phyloP scores from a whole-genome alignment of 1,139 yeast genomes.

The Chernovozyma aurita region DNA sequence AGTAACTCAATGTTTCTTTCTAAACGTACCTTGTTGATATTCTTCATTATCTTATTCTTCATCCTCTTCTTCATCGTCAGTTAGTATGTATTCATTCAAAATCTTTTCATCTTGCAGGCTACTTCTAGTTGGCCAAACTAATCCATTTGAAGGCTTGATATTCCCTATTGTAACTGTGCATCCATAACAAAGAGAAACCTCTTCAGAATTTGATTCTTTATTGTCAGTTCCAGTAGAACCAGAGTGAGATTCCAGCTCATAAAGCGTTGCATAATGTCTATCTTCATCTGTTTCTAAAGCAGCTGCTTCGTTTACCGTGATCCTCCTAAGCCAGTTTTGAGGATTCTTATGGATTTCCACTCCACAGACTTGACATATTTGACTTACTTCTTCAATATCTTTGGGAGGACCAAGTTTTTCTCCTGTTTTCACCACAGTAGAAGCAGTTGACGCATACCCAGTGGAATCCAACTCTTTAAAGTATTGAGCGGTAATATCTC shows the following conservation, averaged over 20 bases:
- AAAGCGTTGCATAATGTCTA: conserved; percentile 25
- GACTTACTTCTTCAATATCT: conserved; percentile 9
- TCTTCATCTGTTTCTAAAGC: conserved; percentile 50
- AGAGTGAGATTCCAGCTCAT: conserved; percentile 11
- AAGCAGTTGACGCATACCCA: conserved; percentile 86
- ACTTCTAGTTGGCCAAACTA: conserved; percentile 51
- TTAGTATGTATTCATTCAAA: conserved; percentile 48
- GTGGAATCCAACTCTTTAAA: conserved; percentile 65
- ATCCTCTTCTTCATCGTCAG: conserved; percentile 30
- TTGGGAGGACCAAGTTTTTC: conserved; percentile 65
- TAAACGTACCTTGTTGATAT: no score
- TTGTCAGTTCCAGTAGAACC: neutral
- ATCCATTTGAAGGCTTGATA: conserved; percentile 25
- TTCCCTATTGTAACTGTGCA: conserved; percentile 62
- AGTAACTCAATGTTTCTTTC: no score
- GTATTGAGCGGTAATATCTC: conserved; percentile 73
- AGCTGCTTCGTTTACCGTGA: conserved; percentile 63
- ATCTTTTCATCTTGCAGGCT: conserved; percentile 26
- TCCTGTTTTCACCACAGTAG: conserved; percentile 90
- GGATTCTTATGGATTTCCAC: conserved; percentile 53
- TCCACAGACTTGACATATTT: conserved; percentile 50
- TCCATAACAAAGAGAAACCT: conserved; percentile 62
- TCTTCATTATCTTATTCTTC: neutral
- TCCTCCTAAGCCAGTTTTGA: conserved; percentile 63
- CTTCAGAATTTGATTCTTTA: conserved; percentile 8